Base-by-base conservation (phyloP, 768 basidiomycete genomes). In the Rhodotorula graminis region DNA sequence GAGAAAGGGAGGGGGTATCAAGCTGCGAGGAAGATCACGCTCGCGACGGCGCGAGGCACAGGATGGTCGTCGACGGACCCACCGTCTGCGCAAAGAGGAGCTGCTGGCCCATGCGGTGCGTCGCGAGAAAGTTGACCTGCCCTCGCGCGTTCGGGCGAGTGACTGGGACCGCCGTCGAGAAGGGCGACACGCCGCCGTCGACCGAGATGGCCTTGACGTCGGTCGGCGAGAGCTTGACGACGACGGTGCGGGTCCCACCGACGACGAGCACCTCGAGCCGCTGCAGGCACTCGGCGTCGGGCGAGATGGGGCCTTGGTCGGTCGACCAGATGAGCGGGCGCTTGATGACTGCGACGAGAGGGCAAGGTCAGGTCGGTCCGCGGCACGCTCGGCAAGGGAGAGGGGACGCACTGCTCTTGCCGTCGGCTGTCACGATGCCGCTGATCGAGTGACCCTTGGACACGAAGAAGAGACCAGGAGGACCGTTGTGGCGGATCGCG, bases 391-490 rank as follows among this genome's bases (percentile, higher is more conserved):
- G n/a, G 16, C 7, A 40, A 21, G 33, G 11, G 19, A 31, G 5
- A 46, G 21, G 25, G 8, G 29, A 64, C 67, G 29, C 25, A 67
- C 70, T 56, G 50, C 61, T 66, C 29, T 67, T 69, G 25, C 72
- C 72, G 40, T 73, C 64, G 0, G 67, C 49, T 0, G 71, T 72
- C 3, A 76, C 77, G 40, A 77, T 78, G 10, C 67, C 67, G 14
- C 67, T 76, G 12, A 67, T 10, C 14, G 61, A 52, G 15, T 40
- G 31, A 12, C 78, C 75, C 55, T 70, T 70, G 29, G 71, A 67
- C 42, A 77, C 77, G 47, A 77, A 77, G 72, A 79, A 79, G 15
- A 79, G 70, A 0, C 77, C 78, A 1, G 78, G 78, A 23, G 71
- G 75, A 0, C 75, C 78, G 29, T 57, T 70, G 23, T 71, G 65